Conservation (phyloP, 768 basidiomycete species). For the Trametes cinnabarina region DNA sequence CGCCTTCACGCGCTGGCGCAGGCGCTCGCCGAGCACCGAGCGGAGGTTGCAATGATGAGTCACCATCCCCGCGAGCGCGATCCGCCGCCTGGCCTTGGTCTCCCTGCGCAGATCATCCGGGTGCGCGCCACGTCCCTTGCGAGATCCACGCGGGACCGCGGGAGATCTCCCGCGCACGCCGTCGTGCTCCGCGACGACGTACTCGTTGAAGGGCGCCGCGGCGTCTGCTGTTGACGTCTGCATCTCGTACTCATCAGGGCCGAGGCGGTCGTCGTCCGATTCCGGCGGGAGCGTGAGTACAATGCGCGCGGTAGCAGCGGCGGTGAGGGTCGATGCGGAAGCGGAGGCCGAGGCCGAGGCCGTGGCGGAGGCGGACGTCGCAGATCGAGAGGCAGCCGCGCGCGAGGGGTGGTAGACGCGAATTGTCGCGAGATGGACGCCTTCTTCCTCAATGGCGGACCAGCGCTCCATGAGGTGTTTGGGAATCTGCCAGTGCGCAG, state of each 20-base stretch:
- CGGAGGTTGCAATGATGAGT: constrained; percentile 73
- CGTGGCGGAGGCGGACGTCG: too few species aligned
- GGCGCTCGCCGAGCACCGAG: constrained; percentile 62
- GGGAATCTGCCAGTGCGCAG: constrained; percentile 55
- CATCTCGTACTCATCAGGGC: constrained; percentile 69
- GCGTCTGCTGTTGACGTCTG: constrained; percentile 77
- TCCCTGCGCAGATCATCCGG: constrained; percentile 49
- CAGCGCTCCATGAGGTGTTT: constrained; percentile 82
- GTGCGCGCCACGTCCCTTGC: not conserved
- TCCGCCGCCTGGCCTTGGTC: constrained; percentile 56
- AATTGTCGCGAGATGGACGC: constrained; percentile 75
- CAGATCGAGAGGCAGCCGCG: too few species aligned
- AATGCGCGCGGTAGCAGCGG: constrained; percentile 51
- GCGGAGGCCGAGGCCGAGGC: not conserved
- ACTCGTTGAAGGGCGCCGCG: constrained; percentile 55
- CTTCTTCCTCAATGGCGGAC: constrained; percentile 65
- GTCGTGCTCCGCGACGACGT: constrained; percentile 74
- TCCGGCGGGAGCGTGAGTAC: constrained; percentile 63
- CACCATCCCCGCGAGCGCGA: constrained; percentile 68
- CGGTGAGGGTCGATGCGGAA: constrained; percentile 24
- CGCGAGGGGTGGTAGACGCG: constrained; percentile 60
- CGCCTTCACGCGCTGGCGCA: constrained; percentile 68
- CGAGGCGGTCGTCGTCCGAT: constrained; percentile 39
- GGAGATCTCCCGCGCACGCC: not conserved
- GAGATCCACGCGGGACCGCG: not conserved